A percentile compares a stretch with the other conserved stretches of the same genome.
These are phyloP conservation scores for Phytopythium mirpurense DNA, from an alignment of 352 stramenopile genomes.

Conservation along the genomic window DNA sequence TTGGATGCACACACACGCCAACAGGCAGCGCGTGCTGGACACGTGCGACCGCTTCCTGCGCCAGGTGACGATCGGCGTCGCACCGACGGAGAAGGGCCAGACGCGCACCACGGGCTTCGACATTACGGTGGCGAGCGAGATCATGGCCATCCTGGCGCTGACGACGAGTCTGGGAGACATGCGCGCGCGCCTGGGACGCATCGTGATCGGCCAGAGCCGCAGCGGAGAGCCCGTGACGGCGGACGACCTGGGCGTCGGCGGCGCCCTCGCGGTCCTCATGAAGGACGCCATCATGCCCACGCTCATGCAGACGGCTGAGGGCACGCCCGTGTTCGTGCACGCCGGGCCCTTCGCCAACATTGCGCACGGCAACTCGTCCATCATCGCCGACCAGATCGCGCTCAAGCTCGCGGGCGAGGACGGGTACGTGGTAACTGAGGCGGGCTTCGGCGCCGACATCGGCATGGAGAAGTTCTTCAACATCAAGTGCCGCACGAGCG, in stretches of 20 bases:
- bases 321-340: conserved; percentile 96
- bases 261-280: conserved; percentile 96
- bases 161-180: conserved; percentile 94
- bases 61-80: conserved; percentile 87
- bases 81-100: conserved; percentile 88
- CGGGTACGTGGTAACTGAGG: conserved; percentile 96
- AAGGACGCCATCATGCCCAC: conserved; percentile 97
- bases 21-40: conserved; percentile 93
- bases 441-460: conserved; percentile 97
- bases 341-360: conserved; percentile 98
- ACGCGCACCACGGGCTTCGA: conserved; percentile 68
- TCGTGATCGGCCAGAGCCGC: conserved; percentile 91
- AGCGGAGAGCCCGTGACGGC: conserved; percentile 90
- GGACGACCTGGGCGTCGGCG: conserved; percentile 96
- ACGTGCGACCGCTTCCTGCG: conserved; percentile 97
- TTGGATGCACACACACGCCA: conserved; percentile 28
- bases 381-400: conserved; percentile 96
- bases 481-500: conserved; percentile 97
- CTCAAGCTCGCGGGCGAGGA: conserved; percentile 93
- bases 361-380: conserved; percentile 95
- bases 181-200: conserved; percentile 89
- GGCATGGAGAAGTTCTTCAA: conserved; percentile 99
- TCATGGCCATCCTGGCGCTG: conserved; percentile 98
- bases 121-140: conserved; percentile 95
- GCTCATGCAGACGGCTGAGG: conserved; percentile 97